Evolutionary conservation across 352 stramenopile species (phyloP), one percentile per base, ranked within the genome.

Genomic region (Phytopythium oedochilum): DNA sequence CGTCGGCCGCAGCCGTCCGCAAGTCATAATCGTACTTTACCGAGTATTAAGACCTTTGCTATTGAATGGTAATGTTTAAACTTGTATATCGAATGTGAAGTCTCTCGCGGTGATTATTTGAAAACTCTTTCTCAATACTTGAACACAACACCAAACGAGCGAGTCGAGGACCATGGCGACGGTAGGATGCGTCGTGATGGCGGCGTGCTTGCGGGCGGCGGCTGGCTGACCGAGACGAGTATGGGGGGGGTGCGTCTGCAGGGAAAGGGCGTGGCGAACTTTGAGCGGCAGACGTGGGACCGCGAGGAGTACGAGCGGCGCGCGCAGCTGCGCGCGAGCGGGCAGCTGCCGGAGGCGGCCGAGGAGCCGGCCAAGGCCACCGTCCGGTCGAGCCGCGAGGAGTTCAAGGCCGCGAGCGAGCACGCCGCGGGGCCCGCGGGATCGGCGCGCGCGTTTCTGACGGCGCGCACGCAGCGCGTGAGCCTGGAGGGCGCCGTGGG

Each of bases 221-320:
- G n/a, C n/a, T n/a, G n/a, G n/a, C n/a, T n/a, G n/a, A n/a, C n/a
- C n/a, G 29, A 32, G 29, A 5, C 29, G 29, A 32, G 29, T 32
- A 32, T 32, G 29, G 29, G 29, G 29, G 29, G 29, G 5, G n/a
- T n/a, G n/a, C n/a, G n/a, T n/a, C n/a, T n/a, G n/a, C n/a, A 87
- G 42, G 42, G 42, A 11, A 53, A 53, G 47, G 86, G 86, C 29
- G 86, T 94, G 28, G 72, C 78, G 47, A 96, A 96, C 55, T 83
- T 96, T 29, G 64, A 72, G 54, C 82, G 86, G 14, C 83, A 90
- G 66, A 94, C 86, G 54, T 96, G 86, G 86, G 83, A 96, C 58
- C 64, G 60, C 40, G 80, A 63, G 25, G 69, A 89, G 57, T 96
- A 89, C 51, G 86, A 86, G 61, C 77, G 89, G 62, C 75, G 86